Evolutionary conservation across 208 protist genomes (phyloP), one percentile per base, ranked within the genome.

Genomic region (Trypanosoma melophagium): DNA sequence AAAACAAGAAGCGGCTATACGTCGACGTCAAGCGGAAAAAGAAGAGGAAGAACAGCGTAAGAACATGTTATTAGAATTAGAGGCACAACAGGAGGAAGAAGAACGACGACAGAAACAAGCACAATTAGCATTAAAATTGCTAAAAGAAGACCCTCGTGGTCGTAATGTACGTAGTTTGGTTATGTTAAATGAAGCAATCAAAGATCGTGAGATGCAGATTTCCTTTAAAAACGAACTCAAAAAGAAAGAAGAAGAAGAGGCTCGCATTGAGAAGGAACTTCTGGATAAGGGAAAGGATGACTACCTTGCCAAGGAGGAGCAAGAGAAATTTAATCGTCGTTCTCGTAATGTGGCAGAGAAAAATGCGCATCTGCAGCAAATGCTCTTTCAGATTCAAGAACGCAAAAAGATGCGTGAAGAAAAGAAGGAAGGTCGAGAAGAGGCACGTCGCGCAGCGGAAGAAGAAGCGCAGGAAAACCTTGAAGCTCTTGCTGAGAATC

Each of bases 61-160:
- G 51, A 67, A 57, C 7, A 83, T 78, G 14, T 66, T 92, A 22
- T 78, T 93, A 45, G 78, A 81, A 31, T 69, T 93, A 14, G 83
- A 79, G 55, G 65, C 55, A 16, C 76, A 86, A 63, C 75, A 94
- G 61, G 60, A 81, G 64, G 79, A 83, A 57, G 81, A 89, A 71
- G 82, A 90, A 63, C 81, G 71, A 19, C 68, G 71, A 21, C 78
- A 77, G 35, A 28, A 66, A 16, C 60, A 86, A 28, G 86, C 87
- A 17, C 61, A 75, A 49, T 50, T 78, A 42, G 80, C 83, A 47
- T 65, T 91, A 25, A 67, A 81, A 54, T 38, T 75, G 14, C 59
- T 93, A 22, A 71, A 86, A 54, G 90, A 93, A 10, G 90, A 96
- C 67, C 82, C 90, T 25, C 84, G 90, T 19, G 81, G 78, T 3